Percentiles rank a stretch among this genome's conserved stretches.
Evolutionary conservation across 2,329 filamentous ascomycete genomes (phyloP).

Genomic region (Penicillium capsulatum): DNA sequence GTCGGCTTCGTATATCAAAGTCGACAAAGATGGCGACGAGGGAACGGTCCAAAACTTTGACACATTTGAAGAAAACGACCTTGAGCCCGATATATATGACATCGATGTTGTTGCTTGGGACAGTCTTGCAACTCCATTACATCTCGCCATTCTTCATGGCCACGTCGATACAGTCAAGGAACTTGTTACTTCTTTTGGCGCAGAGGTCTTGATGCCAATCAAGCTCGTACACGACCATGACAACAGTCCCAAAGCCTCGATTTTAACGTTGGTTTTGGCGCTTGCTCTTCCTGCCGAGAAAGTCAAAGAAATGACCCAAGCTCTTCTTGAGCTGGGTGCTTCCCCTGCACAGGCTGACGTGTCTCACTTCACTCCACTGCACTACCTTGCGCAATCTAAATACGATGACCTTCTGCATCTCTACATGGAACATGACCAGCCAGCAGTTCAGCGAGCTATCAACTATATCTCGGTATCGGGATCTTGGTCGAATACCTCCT

Average conservation of each 20-base stretch:
- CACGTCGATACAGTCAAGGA: conserved; percentile 64
- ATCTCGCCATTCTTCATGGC: conserved; percentile 72
- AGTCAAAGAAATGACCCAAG: conserved; percentile 60
- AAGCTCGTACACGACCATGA: conserved; percentile 53
- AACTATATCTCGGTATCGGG: conserved; percentile 55
- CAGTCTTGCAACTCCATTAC: conserved; percentile 65
- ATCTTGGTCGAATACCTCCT: conserved; percentile 29
- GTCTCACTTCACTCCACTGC: conserved; percentile 60
- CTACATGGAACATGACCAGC: conserved; percentile 53
- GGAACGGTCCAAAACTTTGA: conserved; percentile 39
- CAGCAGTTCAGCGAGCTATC: conserved; percentile 59
- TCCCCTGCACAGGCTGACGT: conserved; percentile 69
- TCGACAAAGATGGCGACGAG: conserved; percentile 40
- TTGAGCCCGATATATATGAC: conserved; percentile 75
- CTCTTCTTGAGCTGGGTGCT: conserved; percentile 66
- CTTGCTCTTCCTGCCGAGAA: conserved; percentile 60
- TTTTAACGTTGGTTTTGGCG: conserved; percentile 67
- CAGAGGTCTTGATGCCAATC: conserved; percentile 70
- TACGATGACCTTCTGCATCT: conserved; percentile 44
- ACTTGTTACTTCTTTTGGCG: conserved; percentile 68
- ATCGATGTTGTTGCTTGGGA: conserved; percentile 80
- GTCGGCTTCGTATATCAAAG: conserved; percentile 71
- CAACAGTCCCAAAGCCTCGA: conserved; percentile 53
- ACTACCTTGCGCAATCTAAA: conserved; percentile 57
- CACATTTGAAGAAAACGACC: conserved; percentile 51